Evolutionary conservation across 192 early-diverging fungal species (phyloP).

Genomic region (Podila horticola): DNA sequence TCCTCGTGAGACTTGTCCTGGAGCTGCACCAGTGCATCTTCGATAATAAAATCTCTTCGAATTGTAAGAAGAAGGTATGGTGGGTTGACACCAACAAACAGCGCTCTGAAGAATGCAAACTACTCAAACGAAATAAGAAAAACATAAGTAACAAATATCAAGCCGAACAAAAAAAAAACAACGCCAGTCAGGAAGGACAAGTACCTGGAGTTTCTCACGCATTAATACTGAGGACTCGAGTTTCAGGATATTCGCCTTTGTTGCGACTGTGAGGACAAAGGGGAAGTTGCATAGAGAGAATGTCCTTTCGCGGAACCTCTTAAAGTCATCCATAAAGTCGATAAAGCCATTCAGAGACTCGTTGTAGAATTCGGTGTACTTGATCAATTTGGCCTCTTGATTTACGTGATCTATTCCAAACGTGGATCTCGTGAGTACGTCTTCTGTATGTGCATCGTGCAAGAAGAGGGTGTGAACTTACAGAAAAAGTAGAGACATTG

Average conservation of each 20-base stretch:
- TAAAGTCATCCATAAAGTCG: conserved; percentile 82
- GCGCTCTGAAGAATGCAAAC: conserved; percentile 81
- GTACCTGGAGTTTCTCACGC: conserved; percentile 69
- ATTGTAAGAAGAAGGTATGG: conserved; percentile 81
- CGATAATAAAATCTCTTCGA: conserved; percentile 74
- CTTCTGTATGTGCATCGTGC: too few relatives aligned
- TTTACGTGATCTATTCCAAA: conserved; percentile 67
- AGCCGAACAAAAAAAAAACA: neutral
- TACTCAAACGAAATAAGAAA: neutral
- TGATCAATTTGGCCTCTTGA: conserved; percentile 61
- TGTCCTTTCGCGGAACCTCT: conserved; percentile 68
- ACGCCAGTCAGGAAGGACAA: neutral
- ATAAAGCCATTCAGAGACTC: conserved; percentile 73
- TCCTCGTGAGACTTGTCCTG: conserved; percentile 84
- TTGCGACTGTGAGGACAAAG: conserved; percentile 75
- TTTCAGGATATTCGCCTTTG: conserved; percentile 79
- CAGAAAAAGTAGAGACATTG: conserved; percentile 47
- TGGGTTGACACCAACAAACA: conserved; percentile 79
- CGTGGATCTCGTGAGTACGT: neutral
- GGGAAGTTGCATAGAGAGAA: conserved; percentile 83
- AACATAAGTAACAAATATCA: neutral
- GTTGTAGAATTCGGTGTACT: conserved; percentile 78
- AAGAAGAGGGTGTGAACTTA: neutral
- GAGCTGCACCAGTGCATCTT: conserved; percentile 71
- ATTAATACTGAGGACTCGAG: conserved; percentile 77